These are phyloP conservation scores for Tylopilus sp. DNA, from an alignment of 768 basidiomycete species.

Conservation along the genomic window DNA sequence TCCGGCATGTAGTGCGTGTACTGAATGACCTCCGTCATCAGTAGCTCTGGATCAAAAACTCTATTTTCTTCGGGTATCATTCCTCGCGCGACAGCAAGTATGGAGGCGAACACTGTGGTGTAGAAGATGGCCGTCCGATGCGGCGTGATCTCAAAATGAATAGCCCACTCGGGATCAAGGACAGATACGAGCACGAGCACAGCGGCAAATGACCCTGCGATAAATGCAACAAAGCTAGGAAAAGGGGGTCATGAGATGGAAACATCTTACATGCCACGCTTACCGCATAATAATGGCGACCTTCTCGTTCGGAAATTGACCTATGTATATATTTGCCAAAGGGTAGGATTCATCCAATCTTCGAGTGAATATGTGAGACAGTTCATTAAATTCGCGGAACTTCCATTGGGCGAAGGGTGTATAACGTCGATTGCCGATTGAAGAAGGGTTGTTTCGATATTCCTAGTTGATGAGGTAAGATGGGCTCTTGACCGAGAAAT, in stretches of 20 bases:
- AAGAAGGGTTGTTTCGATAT: constrained; percentile 97
- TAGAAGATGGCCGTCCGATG: constrained; percentile 95
- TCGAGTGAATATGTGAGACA: constrained; percentile 87
- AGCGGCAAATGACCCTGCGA: constrained; percentile 94
- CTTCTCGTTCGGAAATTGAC: constrained; percentile 96
- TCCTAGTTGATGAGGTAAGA: constrained; percentile 51
- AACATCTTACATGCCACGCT: constrained; percentile 21
- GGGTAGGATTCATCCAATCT: constrained; percentile 88
- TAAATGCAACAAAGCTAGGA: constrained; percentile 87
- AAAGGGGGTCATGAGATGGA: constrained; percentile 1
- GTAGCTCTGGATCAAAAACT: constrained; percentile 89
- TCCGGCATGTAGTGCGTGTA: constrained; percentile 97
- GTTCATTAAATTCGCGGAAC: constrained; percentile 97
- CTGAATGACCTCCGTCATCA: constrained; percentile 88
- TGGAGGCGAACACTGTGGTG: constrained; percentile 79
- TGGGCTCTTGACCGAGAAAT: neutral
- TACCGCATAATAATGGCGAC: constrained; percentile 87
- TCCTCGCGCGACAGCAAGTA: constrained; percentile 86
- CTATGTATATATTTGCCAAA: constrained; percentile 90
- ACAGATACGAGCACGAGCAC: constrained; percentile 91
- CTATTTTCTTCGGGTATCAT: constrained; percentile 95
- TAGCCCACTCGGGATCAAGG: constrained; percentile 88
- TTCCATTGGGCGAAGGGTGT: constrained; percentile 98
- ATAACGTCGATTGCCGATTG: constrained; percentile 88
- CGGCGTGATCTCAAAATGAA: constrained; percentile 92